phyloP scores from a whole-genome alignment of 371 early-diverging fungal genomes.

The Synchytrium microbalum region DNA sequence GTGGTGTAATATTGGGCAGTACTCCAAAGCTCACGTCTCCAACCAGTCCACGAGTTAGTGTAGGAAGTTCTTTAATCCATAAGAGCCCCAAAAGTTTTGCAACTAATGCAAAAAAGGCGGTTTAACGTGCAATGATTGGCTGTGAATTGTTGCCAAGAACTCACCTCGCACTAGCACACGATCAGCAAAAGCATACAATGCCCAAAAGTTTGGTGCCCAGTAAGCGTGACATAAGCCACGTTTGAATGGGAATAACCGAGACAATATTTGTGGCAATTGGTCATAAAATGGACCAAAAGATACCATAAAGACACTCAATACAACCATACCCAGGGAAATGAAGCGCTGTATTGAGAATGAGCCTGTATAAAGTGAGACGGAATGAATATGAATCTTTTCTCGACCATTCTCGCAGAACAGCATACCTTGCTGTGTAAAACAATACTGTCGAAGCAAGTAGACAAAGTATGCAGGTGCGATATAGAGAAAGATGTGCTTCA shows the following conservation, averaged over 20 bases:
- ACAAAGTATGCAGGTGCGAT: slow-evolving; percentile 91
- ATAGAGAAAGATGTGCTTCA: slow-evolving; percentile 95
- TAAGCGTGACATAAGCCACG: slow-evolving; percentile 92
- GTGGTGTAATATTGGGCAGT: slow-evolving; percentile 65
- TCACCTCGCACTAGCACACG: slow-evolving; percentile 50
- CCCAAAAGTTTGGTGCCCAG: slow-evolving; percentile 98
- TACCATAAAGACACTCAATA: slow-evolving; percentile 56
- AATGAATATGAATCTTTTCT: slow-evolving; percentile 3
- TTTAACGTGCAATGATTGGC: slow-evolving; percentile 2
- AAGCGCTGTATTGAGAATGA: slow-evolving; percentile 34
- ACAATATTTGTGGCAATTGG: slow-evolving; percentile 57
- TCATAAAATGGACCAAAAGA: slow-evolving; percentile 76
- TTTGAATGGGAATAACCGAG: slow-evolving; percentile 92
- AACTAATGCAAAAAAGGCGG: neutral
- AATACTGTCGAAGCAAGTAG: slow-evolving; percentile 77
- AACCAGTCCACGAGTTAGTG: slow-evolving; percentile 86
- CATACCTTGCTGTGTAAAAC: slow-evolving; percentile 33
- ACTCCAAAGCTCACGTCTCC: slow-evolving; percentile 82
- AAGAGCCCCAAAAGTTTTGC: neutral
- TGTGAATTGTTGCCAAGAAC: slow-evolving; percentile 1
- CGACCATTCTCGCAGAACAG: slow-evolving; percentile 10
- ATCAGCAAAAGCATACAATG: slow-evolving; percentile 80
- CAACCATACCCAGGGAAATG: slow-evolving; percentile 54
- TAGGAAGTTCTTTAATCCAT: slow-evolving; percentile 27
- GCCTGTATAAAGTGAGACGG: slow-evolving; percentile 9